Evolutionary conservation across 495 filamentous ascomycete genomes (phyloP), one percentile per base, ranked within the genome.

Genomic region (Talaromyces nanjingensis): DNA sequence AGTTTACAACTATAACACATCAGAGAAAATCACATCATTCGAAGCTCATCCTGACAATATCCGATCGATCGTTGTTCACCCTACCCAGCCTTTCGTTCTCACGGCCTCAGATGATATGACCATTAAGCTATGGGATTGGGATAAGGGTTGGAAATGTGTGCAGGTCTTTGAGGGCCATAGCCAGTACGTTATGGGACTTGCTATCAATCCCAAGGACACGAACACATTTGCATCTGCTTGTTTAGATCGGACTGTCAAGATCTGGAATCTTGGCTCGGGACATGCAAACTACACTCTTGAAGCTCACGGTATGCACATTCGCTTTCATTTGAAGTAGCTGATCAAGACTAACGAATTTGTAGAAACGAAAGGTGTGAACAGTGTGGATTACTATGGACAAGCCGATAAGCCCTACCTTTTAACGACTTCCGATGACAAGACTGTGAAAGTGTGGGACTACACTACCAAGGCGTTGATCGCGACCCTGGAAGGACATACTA

Each of bases 71-170:
- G 90, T 87, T 61, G 91, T 99, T n/a, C 94, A 99, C 74, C 94
- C 94, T 2, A 91, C 92, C 54, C 92, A 96, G 71, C 93, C 94
- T 9, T 98, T 97, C 68, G 91, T 98, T 54, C 82, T 99, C 33
- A 99, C 96, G 42, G 94, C 94, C 60, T 92, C 89, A 64, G 96
- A 99, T 91, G 94, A 99, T 71, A 98, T 98, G 94, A 97, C 91
- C 39, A 97, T 99, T 69, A 97, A 96, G 80, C 81, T 97, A 62
- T 99, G 96, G 96, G 92, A 99, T 77, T 99, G 94, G 94, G 94
- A 98, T 68, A 93, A 91, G 73, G 85, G 85, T 66, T 99, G 96
- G 96, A 98, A 97, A 75, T 97, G 93, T 69, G 91, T 98, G 18
- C 91, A 97, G 73, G 88, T 97, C 49, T 99, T 97, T 70, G 94